These are phyloP conservation scores for Colletotrichum tabaci DNA, from an alignment of 2,329 filamentous ascomycete genomes.

Conservation along the genomic window DNA sequence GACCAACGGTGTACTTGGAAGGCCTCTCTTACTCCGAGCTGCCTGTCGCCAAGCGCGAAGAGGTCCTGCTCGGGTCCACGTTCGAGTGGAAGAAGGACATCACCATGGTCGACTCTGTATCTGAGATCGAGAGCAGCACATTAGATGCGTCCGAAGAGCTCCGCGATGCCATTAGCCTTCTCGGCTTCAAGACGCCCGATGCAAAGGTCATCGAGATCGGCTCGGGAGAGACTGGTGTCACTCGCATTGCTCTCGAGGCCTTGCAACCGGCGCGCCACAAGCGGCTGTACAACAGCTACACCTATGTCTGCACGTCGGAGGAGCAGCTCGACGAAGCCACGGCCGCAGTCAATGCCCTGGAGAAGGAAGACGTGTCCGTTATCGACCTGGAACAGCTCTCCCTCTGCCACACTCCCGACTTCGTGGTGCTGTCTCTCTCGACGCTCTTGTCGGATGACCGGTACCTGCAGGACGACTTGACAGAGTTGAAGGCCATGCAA, in stretches of 20 bases:
- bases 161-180: not conserved
- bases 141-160: not conserved
- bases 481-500: conserved; percentile 14
- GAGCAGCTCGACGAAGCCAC: conserved; percentile 8
- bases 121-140: not conserved
- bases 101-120: conserved; percentile 1
- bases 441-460: conserved; percentile 16
- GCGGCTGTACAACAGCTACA: conserved; percentile 29
- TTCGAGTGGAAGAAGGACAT: conserved; percentile 31
- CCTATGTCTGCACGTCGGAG: conserved; percentile 24
- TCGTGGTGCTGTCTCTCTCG: not conserved
- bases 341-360: not conserved
- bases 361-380: conserved; percentile 10
- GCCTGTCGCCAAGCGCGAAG: conserved; percentile 23
- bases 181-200: conserved; percentile 29
- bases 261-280: conserved; percentile 10
- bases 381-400: conserved; percentile 28
- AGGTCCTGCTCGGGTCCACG: conserved; percentile 21
- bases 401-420: conserved; percentile 6
- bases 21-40: conserved; percentile 30
- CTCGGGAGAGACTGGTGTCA: not conserved
- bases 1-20: conserved; percentile 22
- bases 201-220: conserved; percentile 23
- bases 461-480: conserved; percentile 20
- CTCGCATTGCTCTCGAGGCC: conserved; percentile 18